Evolutionary conservation across 169 alveolate genomes (phyloP).

Genomic region (Cryptosporidium muris): DNA sequence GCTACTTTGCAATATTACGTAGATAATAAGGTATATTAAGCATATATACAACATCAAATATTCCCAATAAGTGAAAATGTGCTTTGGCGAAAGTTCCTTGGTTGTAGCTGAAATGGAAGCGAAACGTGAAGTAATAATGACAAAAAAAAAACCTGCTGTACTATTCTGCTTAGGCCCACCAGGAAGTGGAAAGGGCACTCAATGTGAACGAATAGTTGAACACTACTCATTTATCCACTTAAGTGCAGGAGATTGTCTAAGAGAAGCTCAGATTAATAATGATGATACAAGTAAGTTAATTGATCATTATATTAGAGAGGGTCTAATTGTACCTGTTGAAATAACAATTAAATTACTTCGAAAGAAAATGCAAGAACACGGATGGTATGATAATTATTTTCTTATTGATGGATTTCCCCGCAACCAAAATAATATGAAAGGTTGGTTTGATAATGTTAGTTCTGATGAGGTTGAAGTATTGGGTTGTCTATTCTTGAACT

Average conservation of each 20-base stretch:
- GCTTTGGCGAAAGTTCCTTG: no score
- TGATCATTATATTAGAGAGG: slow-evolving; percentile 84
- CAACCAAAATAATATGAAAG: slow-evolving; percentile 85
- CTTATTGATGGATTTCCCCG: slow-evolving; percentile 97
- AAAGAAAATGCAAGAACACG: slow-evolving; percentile 88
- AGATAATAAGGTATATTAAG: no score
- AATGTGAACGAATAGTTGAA: slow-evolving; percentile 82
- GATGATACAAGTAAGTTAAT: slow-evolving; percentile 84
- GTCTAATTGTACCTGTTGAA: slow-evolving; percentile 94
- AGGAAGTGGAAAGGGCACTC: slow-evolving; percentile 89
- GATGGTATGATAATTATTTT: slow-evolving; percentile 87
- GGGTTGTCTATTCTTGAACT: slow-evolving; percentile 78
- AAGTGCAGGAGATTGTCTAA: slow-evolving; percentile 90
- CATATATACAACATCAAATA: no score
- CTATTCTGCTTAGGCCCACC: slow-evolving; percentile 81
- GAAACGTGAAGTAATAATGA: slow-evolving; percentile 1
- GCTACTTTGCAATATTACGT: no score
- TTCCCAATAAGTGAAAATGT: no score
- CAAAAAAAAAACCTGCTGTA: slow-evolving; percentile 33
- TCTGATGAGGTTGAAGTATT: slow-evolving; percentile 74
- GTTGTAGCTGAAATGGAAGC: no score
- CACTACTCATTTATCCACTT: slow-evolving; percentile 86
- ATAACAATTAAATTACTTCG: slow-evolving; percentile 88
- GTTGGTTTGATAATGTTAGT: slow-evolving; percentile 83
- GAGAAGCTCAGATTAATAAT: slow-evolving; percentile 81